Evolutionary conservation across 2,329 filamentous ascomycete genomes (phyloP).

Genomic region (Xylaria sp.): DNA sequence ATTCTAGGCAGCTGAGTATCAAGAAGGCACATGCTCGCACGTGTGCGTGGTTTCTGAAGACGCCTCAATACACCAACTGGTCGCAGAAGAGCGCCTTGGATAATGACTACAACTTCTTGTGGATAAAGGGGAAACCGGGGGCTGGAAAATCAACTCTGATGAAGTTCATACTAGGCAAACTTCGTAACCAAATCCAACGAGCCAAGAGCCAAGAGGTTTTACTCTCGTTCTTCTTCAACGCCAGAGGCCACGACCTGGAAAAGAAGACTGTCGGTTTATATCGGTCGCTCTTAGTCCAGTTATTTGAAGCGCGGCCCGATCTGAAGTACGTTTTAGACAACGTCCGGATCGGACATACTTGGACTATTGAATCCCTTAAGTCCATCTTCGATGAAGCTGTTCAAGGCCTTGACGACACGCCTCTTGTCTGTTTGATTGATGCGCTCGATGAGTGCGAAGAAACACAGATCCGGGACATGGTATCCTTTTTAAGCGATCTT

Average conservation of each 20-base stretch:
- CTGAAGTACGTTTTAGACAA: constrained; percentile 47
- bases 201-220: constrained; percentile 25
- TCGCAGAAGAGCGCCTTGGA: constrained; percentile 39
- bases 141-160: constrained; percentile 58
- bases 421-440: constrained; percentile 42
- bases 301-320: constrained; percentile 52
- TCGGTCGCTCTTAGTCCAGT: constrained; percentile 60
- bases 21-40: constrained; percentile 40
- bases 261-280: constrained; percentile 61
- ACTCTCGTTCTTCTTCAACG: constrained; percentile 62
- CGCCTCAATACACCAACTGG: constrained; percentile 50
- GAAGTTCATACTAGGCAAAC: constrained; percentile 48
- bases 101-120: constrained; percentile 53
- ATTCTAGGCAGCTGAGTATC: constrained; percentile 37
- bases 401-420: constrained; percentile 17
- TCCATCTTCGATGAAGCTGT: constrained; percentile 32
- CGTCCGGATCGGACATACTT: not conserved
- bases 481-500: constrained; percentile 56
- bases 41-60: constrained; percentile 46
- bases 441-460: constrained; percentile 63
- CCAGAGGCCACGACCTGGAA: constrained; percentile 57
- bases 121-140: constrained; percentile 58
- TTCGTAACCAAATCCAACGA: constrained; percentile 33
- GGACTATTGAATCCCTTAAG: constrained; percentile 23
- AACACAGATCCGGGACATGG: constrained; percentile 56